phyloP scores from a whole-genome alignment of 164 flowering plant genomes.

The Umbellularia californica region DNA sequence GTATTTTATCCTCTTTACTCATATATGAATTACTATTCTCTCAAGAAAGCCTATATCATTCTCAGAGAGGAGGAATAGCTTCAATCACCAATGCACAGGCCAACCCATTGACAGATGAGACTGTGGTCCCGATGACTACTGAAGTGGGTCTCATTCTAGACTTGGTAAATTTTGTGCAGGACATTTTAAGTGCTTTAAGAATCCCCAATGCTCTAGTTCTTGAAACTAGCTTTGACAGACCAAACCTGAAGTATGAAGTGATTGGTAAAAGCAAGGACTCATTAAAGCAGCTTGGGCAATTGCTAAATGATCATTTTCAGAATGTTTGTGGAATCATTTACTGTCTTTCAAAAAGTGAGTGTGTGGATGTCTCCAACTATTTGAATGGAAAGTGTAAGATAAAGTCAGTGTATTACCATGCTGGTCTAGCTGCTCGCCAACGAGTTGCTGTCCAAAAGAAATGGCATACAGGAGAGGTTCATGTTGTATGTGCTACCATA shows the following conservation, averaged over 20 bases:
- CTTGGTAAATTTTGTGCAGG: conserved; percentile 47
- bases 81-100: not conserved
- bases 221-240: conserved; percentile 95
- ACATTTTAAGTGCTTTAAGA: conserved; percentile 63
- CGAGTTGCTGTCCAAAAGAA: conserved; percentile 74
- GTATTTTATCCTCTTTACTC: too few species aligned
- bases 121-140: not conserved
- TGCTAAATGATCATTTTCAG: conserved; percentile 55
- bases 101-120: not conserved
- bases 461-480: conserved; percentile 85
- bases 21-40: too few species aligned
- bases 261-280: conserved; percentile 72
- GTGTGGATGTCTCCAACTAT: conserved; percentile 70
- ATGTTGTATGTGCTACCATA: conserved; percentile 89
- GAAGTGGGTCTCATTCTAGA: not conserved
- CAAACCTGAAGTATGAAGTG: conserved; percentile 90
- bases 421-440: conserved; percentile 81
- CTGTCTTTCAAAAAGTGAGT: conserved; percentile 94
- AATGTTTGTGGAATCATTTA: conserved; percentile 80
- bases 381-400: conserved; percentile 71
- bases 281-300: conserved; percentile 74
- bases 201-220: conserved; percentile 82
- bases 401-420: conserved; percentile 82
- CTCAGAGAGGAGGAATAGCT: not conserved
- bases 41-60: too few species aligned